Percentiles rank a stretch among this genome's conserved stretches.
Evolutionary conservation across 2,329 filamentous ascomycete genomes (phyloP).

Genomic region (Neonectria coccinea): DNA sequence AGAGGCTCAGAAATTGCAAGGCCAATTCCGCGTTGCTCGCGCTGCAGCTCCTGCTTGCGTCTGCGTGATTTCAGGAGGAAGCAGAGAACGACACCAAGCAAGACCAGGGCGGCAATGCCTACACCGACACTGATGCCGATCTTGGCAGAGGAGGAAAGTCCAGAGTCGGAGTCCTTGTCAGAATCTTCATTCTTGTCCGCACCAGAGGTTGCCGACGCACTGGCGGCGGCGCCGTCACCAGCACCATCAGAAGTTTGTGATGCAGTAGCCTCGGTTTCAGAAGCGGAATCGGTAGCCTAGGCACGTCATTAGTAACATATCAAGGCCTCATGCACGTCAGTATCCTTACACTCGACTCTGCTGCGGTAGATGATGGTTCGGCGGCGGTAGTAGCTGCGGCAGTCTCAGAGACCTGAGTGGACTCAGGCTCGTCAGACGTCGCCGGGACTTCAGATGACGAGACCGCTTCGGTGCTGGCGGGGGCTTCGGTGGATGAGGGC

Average conservation of each 20-base stretch:
- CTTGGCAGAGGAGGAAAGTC: constrained; percentile 53
- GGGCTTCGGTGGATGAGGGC: constrained; percentile 7
- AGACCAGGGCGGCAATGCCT: constrained; percentile 55
- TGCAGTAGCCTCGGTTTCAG: constrained; percentile 24
- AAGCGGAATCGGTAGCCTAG: constrained; percentile 32
- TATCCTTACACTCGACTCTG: constrained; percentile 36
- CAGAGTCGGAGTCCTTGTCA: constrained; percentile 21
- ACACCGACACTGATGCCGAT: constrained; percentile 63
- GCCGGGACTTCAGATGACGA: constrained; percentile 12
- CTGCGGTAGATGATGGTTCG: constrained; percentile 10
- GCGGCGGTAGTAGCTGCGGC: constrained; percentile 17
- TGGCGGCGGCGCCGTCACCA: constrained; percentile 32
- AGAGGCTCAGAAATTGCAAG: constrained; percentile 65
- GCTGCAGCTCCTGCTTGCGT: constrained; percentile 47
- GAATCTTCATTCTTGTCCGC: constrained; percentile 34
- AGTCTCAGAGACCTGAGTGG: constrained; percentile 24
- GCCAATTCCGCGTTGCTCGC: constrained; percentile 44
- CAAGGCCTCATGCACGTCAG: neutral
- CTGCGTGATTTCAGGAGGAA: constrained; percentile 47
- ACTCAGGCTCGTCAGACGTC: constrained; percentile 20
- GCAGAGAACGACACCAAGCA: constrained; percentile 54
- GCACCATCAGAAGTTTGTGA: constrained; percentile 19
- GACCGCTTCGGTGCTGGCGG: constrained; percentile 18
- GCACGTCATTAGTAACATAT: constrained; percentile 18
- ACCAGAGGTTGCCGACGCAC: constrained; percentile 27